Conservation (phyloP, 345 rosid species). For the Cardamine occulta region DNA sequence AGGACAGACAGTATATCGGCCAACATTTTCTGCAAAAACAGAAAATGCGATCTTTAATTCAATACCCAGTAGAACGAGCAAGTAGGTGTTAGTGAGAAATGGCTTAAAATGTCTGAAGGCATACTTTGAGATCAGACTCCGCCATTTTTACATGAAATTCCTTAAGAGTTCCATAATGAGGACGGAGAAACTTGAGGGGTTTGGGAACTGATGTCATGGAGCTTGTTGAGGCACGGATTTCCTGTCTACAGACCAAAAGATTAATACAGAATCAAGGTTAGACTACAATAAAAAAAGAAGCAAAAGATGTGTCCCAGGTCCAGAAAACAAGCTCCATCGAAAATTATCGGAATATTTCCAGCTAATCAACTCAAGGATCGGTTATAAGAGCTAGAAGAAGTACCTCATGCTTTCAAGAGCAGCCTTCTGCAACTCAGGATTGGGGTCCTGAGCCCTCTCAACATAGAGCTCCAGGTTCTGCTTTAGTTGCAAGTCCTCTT, state of each 20-base stretch:
- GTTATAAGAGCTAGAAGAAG: not conserved
- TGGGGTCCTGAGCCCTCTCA: constrained; percentile 91
- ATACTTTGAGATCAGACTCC: constrained; percentile 77
- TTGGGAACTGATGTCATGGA: constrained; percentile 99
- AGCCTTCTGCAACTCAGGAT: constrained; percentile 81
- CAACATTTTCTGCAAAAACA: constrained; percentile 69
- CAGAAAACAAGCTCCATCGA: not conserved
- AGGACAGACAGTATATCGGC: constrained; percentile 92
- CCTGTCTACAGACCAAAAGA: constrained; percentile 60
- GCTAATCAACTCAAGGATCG: not conserved
- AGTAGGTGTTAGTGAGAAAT: not conserved
- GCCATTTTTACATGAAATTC: constrained; percentile 65
- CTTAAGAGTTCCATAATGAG: constrained; percentile 90
- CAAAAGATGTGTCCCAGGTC: constrained; percentile 8
- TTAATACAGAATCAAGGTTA: constrained; percentile 9
- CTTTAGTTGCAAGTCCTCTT: constrained; percentile 91
- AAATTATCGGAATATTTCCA: not conserved
- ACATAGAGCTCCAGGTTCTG: constrained; percentile 93
- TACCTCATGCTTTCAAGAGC: constrained; percentile 99
- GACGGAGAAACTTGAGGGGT: constrained; percentile 95
- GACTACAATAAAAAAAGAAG: not conserved
- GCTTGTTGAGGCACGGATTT: constrained; percentile 87
- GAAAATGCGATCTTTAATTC: constrained; percentile 14
- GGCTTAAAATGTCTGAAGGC: constrained; percentile 16
- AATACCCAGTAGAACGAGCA: constrained; percentile 19